Conservation (phyloP, 345 rosid species). For the Heritiera fomes region DNA sequence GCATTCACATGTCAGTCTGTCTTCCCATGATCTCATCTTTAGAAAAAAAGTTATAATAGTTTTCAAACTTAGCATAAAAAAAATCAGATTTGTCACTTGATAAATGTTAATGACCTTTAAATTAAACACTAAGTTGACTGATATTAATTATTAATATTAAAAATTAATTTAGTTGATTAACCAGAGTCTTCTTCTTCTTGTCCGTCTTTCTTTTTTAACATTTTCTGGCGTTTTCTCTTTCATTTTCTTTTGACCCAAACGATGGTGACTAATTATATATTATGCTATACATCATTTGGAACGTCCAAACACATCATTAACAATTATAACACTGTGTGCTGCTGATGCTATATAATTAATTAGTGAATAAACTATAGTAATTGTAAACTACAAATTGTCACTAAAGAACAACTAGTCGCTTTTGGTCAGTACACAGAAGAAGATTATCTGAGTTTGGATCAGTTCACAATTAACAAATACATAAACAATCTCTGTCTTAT, state of each 20-base stretch:
- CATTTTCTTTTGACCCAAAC: not conserved
- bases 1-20: not conserved
- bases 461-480: no score
- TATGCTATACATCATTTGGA: not conserved
- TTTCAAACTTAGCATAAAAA: not conserved
- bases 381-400: not conserved
- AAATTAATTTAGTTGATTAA: not conserved
- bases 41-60: not conserved
- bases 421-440: not conserved
- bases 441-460: not conserved
- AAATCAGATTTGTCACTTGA: not conserved
- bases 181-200: not conserved
- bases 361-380: not conserved
- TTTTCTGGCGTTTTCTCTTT: not conserved
- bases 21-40: constrained; percentile 2
- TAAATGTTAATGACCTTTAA: not conserved
- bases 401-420: not conserved
- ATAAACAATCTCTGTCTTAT: no score
- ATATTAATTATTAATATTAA: not conserved
- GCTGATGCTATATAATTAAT: not conserved
- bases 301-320: not conserved
- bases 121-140: not conserved
- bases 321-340: not conserved
- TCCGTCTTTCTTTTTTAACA: not conserved
- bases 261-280: not conserved